Evolutionary conservation across 305 asterid species (phyloP).

Genomic region (Plantago coronopus): DNA sequence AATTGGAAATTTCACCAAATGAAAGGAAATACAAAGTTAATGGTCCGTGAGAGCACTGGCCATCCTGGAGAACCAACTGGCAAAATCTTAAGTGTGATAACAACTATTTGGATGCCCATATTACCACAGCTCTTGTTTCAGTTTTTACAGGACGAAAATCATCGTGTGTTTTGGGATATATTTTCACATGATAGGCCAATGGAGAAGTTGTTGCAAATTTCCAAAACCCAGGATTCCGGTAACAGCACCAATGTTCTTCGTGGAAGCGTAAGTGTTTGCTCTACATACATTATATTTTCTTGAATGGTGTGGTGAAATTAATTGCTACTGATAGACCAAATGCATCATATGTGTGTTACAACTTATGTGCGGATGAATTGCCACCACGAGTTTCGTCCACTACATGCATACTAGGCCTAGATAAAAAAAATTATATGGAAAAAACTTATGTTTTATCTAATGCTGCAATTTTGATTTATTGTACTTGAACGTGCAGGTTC

Average conservation of each 20-base stretch:
- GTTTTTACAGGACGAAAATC: conserved; percentile 56
- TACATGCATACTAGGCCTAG: not conserved
- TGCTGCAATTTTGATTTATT: not conserved
- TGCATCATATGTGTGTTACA: not conserved
- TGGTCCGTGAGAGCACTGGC: conserved; percentile 55
- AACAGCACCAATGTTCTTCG: conserved; percentile 52
- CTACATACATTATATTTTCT: not conserved
- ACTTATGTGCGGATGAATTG: too few species aligned
- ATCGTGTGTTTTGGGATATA: conserved; percentile 71
- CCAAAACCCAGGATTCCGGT: conserved; percentile 61
- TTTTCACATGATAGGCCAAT: conserved; percentile 53
- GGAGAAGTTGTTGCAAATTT: conserved; percentile 50
- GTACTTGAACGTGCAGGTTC: conserved; percentile 36
- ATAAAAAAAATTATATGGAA: not conserved
- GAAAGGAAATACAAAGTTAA: conserved; percentile 45
- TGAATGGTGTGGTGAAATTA: not conserved
- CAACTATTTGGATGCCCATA: conserved; percentile 68
- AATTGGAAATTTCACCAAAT: conserved; percentile 64
- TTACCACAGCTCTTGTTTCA: conserved; percentile 42
- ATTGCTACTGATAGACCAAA: not conserved
- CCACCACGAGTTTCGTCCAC: not conserved
- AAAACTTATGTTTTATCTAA: not conserved
- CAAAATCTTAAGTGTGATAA: conserved; percentile 62
- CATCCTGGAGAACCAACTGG: conserved; percentile 69
- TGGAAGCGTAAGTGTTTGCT: conserved; percentile 40